These are phyloP conservation scores for Colletotrichum brevisporum DNA, from an alignment of 2,329 filamentous ascomycete genomes.

Conservation along the genomic window DNA sequence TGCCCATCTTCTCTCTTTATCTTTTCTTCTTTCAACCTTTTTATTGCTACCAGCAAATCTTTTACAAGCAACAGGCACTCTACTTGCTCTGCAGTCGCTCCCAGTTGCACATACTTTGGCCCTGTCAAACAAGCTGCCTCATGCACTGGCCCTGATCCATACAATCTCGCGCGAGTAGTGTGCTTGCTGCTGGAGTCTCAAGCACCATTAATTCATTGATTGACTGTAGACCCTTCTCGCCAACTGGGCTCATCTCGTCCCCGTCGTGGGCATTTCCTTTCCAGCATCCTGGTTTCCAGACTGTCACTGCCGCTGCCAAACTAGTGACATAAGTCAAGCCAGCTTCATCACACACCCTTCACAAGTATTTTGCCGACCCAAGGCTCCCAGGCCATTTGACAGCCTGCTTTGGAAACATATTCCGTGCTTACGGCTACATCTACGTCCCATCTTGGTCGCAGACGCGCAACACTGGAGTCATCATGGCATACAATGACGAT, in stretches of 20 bases:
- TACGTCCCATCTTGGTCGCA: conserved; percentile 7
- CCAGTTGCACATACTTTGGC: conserved; percentile 14
- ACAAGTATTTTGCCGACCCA: background rate
- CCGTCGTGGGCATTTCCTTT: conserved; percentile 5
- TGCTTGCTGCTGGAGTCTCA: conserved; percentile 36
- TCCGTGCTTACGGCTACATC: conserved; percentile 12
- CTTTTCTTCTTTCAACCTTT: background rate
- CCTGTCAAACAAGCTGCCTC: conserved; percentile 15
- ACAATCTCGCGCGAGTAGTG: conserved; percentile 27
- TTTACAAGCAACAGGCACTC: background rate
- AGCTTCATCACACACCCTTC: background rate
- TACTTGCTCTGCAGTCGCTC: conserved; percentile 8
- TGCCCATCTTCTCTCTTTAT: background rate
- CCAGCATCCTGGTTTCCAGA: conserved; percentile 7
- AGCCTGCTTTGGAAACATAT: background rate
- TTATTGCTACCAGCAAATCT: conserved; percentile 1
- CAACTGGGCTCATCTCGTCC: conserved; percentile 15
- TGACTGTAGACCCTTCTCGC: conserved; percentile 32
- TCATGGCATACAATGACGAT: conserved; percentile 96
- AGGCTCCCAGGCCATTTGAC: background rate
- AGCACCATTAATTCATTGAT: conserved; percentile 33
- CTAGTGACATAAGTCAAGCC: conserved; percentile 23
- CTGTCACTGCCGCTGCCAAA: conserved; percentile 1
- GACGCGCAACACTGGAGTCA: conserved; percentile 36
- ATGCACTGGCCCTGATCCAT: conserved; percentile 28